Evolutionary conservation across 176 grass and related monocot species (phyloP), one percentile per base, ranked within the genome.

Genomic region (Leersia perrieri): DNA sequence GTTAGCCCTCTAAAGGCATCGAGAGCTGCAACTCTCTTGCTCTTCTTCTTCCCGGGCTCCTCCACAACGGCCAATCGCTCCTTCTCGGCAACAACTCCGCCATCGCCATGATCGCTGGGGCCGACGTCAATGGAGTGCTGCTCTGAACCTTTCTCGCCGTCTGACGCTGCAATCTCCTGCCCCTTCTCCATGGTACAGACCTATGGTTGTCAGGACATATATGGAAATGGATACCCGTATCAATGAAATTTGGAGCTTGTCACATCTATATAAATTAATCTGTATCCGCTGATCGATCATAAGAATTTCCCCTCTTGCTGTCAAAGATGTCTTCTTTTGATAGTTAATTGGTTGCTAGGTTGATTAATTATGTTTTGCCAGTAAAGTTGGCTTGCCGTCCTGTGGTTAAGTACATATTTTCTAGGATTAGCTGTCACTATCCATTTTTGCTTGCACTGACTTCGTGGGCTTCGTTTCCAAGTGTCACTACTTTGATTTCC

Each of bases 1-100:
- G 95, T 98, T 51, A 98, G 82, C 67, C 95, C 95, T 73, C 92
- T 88, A 80, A 98, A 98, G 36, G 93, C 89, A 89, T 97, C 95
- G 25, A 97, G 88, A 28, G 95, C 79, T 14, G 92, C 85, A 32
- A 97, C 90, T 42, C 92, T 91, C 65, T 75, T 92, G 38, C 83
- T 60, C 45, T 80, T 88, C 45, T 80, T 88, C 61, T 68, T 74
- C 61, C 61, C n/a, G 0, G 58, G 68, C 38, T 75, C 87, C 0
- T 70, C 69, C 0, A 30, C 76, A 78, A 63, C 76, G 7, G 39
- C 70, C 32, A 80, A 51, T 12, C 81, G 62, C 38, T 84, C 69
- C 49, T 79, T 60, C 45, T 72, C 78, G 8, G 40, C 39, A 26
- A 60, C 57, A 0, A 30, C 75, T 47, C 61, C 68, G 30, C 31